Percentiles rank a stretch among this genome's conserved stretches.
Evolutionary conservation across 2,329 filamentous ascomycete genomes (phyloP).

Genomic region (Bimuria novae-zelandiae): DNA sequence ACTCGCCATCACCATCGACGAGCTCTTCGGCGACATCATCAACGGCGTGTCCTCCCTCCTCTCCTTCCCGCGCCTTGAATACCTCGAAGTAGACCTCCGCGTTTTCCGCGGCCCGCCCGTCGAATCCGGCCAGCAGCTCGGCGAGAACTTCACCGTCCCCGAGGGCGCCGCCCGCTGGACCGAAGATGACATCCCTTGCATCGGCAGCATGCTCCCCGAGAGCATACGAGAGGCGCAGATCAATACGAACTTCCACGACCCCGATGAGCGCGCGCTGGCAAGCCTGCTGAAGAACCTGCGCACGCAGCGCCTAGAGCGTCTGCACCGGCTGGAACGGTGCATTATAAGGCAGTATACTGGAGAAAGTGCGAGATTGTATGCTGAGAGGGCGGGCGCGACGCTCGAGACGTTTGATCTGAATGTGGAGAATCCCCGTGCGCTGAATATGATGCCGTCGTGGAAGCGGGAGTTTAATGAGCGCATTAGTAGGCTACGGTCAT

Average conservation of each 20-base stretch:
- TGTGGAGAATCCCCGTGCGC: conserved; percentile 14
- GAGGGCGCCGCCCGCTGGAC: conserved; percentile 29
- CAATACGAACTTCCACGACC: conserved; percentile 35
- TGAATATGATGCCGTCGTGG: conserved; percentile 40
- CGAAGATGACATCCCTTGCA: conserved; percentile 38
- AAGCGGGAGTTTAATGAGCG: conserved; percentile 34
- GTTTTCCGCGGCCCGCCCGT: conserved; percentile 42
- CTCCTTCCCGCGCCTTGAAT: conserved; percentile 27
- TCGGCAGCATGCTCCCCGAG: conserved; percentile 40
- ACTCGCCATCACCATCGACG: conserved; percentile 40
- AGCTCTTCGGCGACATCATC: conserved; percentile 34
- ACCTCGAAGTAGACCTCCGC: conserved; percentile 36
- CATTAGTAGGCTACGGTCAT: too few relatives aligned
- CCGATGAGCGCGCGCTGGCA: conserved; percentile 25
- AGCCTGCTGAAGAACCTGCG: conserved; percentile 39
- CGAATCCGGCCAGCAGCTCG: conserved; percentile 38
- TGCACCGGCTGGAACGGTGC: conserved; percentile 22
- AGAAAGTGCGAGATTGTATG: conserved; percentile 21
- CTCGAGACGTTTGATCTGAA: conserved; percentile 31
- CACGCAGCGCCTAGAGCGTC: conserved; percentile 23
- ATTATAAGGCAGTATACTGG: conserved; percentile 34
- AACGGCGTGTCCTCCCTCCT: conserved; percentile 40
- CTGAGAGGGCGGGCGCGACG: conserved; percentile 17
- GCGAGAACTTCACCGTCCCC: conserved; percentile 23
- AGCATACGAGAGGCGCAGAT: conserved; percentile 36